These are phyloP conservation scores for Tuber aestivum DNA, from an alignment of 495 filamentous ascomycete species.

Conservation along the genomic window DNA sequence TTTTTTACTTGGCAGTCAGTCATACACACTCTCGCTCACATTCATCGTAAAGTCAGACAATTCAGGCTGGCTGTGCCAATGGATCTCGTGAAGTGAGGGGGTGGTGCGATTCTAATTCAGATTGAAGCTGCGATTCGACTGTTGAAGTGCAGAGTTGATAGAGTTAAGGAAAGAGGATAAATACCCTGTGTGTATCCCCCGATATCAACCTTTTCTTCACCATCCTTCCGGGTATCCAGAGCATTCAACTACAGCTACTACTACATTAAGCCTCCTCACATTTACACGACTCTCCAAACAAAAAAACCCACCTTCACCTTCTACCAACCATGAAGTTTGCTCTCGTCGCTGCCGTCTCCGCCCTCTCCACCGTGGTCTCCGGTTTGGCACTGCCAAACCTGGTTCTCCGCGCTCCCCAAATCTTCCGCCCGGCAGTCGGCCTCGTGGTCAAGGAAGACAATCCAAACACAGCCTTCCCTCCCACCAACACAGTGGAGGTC, in stretches of 20 bases:
- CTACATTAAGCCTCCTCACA: not conserved
- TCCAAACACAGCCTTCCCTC: not conserved
- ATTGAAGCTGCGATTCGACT: not conserved
- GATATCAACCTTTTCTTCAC: not conserved
- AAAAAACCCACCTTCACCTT: not conserved
- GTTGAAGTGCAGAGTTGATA: not conserved
- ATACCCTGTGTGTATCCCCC: not conserved
- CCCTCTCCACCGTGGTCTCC: not conserved
- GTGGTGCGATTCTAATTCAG: not conserved
- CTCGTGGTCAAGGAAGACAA: not conserved
- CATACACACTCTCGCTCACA: not conserved
- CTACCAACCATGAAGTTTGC: not conserved
- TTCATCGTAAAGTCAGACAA: too few relatives aligned
- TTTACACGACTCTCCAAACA: not conserved
- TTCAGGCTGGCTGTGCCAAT: not conserved
- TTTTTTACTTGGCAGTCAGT: not conserved
- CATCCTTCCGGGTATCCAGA: not conserved
- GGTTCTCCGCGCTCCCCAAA: fast-evolving
- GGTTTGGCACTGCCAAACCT: not conserved
- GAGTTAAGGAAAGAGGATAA: not conserved
- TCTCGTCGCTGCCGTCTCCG: not conserved
- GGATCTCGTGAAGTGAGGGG: not conserved
- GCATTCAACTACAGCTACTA: not conserved
- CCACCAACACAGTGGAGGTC: not conserved
- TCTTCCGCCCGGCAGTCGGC: not conserved